These are phyloP conservation scores for Metschnikowia santaceciliae DNA, from an alignment of 805 yeast species.

Conservation along the genomic window DNA sequence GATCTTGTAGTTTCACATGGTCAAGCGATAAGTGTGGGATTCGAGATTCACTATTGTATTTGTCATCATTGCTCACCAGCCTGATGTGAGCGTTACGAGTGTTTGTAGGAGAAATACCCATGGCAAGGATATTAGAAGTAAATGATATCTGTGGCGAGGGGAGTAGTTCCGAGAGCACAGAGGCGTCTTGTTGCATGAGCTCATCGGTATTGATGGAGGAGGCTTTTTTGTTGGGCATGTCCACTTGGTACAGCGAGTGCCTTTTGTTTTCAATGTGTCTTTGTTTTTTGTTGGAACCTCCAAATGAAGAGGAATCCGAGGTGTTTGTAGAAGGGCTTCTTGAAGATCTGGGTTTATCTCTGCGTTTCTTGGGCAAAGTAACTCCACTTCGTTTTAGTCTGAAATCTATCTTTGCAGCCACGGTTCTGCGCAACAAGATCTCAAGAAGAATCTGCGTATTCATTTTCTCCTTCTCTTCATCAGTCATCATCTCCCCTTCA, in stretches of 20 bases:
- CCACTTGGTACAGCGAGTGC: neutral
- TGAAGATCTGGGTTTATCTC: neutral
- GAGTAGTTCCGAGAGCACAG: constrained; percentile 29
- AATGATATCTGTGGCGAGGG: constrained; percentile 36
- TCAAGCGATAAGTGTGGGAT: neutral
- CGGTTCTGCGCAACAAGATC: constrained; percentile 35
- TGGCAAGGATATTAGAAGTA: constrained; percentile 2
- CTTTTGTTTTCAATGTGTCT: neutral
- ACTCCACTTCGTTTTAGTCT: constrained; percentile 19
- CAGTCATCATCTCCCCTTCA: constrained; percentile 23
- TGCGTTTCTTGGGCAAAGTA: neutral
- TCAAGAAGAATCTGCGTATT: constrained; percentile 34
- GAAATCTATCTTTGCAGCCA: constrained; percentile 39
- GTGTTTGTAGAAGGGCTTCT: neutral
- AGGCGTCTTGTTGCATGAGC: constrained; percentile 29
- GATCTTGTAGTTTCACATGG: neutral
- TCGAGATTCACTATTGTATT: neutral
- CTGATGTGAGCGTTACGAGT: neutral
- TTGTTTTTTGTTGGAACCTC: neutral
- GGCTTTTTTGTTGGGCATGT: neutral
- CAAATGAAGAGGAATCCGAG: neutral
- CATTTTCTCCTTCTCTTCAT: constrained; percentile 25
- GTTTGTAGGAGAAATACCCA: neutral
- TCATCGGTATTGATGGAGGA: constrained; percentile 26
- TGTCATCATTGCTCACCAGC: neutral